phyloP scores from a whole-genome alignment of 2,329 filamentous ascomycete genomes.

The Shiraia bambusicola region DNA sequence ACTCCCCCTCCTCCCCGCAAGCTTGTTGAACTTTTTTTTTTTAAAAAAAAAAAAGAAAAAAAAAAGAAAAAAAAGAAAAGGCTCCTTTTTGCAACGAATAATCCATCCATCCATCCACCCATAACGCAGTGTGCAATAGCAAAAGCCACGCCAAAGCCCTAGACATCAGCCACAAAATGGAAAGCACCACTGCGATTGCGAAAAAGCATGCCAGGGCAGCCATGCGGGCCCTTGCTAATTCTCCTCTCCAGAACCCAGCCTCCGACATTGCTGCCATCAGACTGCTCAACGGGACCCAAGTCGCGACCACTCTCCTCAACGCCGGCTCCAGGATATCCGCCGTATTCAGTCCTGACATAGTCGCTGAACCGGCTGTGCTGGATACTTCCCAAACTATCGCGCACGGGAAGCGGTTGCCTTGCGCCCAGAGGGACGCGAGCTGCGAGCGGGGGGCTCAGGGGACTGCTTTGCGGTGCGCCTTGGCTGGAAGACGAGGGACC shows the following conservation, averaged over 20 bases:
- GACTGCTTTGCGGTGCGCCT: slow-evolving; percentile 5
- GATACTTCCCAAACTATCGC: slow-evolving; percentile 12
- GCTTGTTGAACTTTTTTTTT: too few relatives aligned
- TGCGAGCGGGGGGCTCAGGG: slow-evolving; percentile 15
- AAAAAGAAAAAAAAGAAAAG: too few relatives aligned
- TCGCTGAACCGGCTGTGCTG: slow-evolving; percentile 16
- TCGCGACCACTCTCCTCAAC: slow-evolving; percentile 13
- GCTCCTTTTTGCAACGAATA: too few relatives aligned
- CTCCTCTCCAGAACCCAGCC: slow-evolving; percentile 23
- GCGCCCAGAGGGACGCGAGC: slow-evolving; percentile 10
- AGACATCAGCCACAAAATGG: slow-evolving; percentile 20
- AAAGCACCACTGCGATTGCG: slow-evolving; percentile 14
- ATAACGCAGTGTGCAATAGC: too few relatives aligned
- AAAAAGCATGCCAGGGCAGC: slow-evolving; percentile 18
- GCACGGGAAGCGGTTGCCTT: slow-evolving; percentile 8
- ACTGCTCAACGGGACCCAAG: slow-evolving; percentile 18
- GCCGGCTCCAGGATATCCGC: slow-evolving; percentile 8
- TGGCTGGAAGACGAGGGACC: slow-evolving; percentile 12
- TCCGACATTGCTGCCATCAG: slow-evolving; percentile 6
- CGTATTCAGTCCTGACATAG: slow-evolving; percentile 8
- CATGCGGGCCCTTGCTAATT: slow-evolving; percentile 10
- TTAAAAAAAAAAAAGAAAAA: too few relatives aligned
- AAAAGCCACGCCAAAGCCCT: not conserved
- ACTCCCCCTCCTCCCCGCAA: too few relatives aligned
- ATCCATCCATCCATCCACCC: too few relatives aligned